phyloP scores from a whole-genome alignment of 345 rosid species.

The Turritis glabra region DNA sequence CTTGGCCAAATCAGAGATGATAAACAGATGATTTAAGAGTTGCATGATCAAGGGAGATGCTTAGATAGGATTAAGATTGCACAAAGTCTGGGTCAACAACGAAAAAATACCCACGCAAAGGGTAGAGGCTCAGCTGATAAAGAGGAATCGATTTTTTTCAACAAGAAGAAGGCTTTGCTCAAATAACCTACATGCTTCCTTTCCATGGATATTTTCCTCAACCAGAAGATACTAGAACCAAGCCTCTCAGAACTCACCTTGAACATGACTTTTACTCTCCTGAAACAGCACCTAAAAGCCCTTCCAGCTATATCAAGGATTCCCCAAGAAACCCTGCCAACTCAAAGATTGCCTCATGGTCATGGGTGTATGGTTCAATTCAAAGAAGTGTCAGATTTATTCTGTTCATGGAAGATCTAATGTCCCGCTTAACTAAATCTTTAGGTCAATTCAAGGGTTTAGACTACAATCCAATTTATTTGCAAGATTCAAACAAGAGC shows the following conservation, averaged over 20 bases:
- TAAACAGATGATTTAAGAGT: neutral
- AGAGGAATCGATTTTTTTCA: neutral
- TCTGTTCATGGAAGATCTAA: neutral
- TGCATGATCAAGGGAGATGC: constrained; percentile 1
- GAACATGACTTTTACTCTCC: constrained; percentile 4
- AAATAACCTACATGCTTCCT: neutral
- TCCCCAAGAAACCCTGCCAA: neutral
- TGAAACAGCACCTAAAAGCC: constrained; percentile 1
- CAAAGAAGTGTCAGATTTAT: constrained; percentile 1
- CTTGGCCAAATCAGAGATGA: constrained; percentile 5
- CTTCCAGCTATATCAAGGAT: neutral
- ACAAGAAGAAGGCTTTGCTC: constrained; percentile 3
- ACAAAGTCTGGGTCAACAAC: neutral
- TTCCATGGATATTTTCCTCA: neutral
- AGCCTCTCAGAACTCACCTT: constrained; percentile 15
- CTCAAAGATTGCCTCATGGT: constrained; percentile 24
- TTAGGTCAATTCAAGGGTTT: neutral
- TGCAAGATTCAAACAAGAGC: neutral
- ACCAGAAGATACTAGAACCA: constrained; percentile 13
- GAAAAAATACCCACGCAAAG: neutral
- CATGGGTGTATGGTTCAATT: constrained; percentile 6
- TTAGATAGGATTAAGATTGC: neutral
- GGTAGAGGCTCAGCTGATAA: neutral
- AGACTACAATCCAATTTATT: no score
- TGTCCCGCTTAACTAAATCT: neutral